A percentile compares a stretch with the other conserved stretches of the same genome.
Evolutionary conservation across 257 asterid species (phyloP).

Genomic region (Nicotiana sylvestris): DNA sequence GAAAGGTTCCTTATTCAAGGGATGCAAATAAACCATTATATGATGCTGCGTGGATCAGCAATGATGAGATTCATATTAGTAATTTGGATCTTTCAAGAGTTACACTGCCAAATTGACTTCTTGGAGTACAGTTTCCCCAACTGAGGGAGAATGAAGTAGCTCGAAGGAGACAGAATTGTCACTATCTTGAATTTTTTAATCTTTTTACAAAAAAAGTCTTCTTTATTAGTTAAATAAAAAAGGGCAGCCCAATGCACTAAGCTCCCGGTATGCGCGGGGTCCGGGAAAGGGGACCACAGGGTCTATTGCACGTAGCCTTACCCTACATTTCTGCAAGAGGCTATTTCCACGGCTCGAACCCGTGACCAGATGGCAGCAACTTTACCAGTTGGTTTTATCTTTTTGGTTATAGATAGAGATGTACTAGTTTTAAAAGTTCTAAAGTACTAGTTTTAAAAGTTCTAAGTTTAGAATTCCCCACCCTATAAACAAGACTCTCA

Average conservation of each 20-base stretch:
- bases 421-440: not conserved
- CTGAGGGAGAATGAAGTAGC: not conserved
- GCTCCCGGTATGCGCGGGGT: too few species aligned
- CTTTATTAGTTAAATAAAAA: not conserved
- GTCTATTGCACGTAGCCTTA: too few species aligned
- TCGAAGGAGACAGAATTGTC: not conserved
- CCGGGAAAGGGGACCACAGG: too few species aligned
- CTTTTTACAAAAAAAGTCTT: too few species aligned
- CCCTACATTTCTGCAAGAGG: too few species aligned
- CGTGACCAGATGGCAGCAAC: too few species aligned
- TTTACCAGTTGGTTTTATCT: not conserved
- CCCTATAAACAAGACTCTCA: not conserved
- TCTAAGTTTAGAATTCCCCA: not conserved
- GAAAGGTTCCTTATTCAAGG: not conserved
- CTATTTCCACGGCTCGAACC: too few species aligned
- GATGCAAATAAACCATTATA: not conserved
- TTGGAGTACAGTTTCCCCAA: not conserved
- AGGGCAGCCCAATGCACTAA: too few species aligned
- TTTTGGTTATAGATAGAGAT: not conserved
- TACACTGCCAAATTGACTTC: not conserved
- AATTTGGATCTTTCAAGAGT: not conserved
- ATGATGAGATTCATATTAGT: not conserved
- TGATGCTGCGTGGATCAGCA: not conserved
- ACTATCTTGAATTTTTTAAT: too few species aligned
- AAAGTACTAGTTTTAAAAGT: not conserved